Conservation (phyloP, 2,329 filamentous ascomycete species). For the Pseudogymnoascus sp. region DNA sequence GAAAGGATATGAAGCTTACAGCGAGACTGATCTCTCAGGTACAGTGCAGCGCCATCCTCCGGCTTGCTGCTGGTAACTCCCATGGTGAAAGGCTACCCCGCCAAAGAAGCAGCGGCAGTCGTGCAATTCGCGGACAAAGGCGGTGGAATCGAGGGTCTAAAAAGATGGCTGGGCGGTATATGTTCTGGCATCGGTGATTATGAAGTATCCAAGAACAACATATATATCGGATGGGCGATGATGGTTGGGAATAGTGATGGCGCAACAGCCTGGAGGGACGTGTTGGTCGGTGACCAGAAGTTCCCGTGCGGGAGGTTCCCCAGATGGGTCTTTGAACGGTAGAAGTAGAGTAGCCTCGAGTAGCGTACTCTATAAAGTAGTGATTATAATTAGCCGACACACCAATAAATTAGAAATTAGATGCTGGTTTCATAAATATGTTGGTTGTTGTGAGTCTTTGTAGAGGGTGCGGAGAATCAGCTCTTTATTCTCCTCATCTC, state of each 20-base stretch:
- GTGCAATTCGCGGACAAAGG: background rate
- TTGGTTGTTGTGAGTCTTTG: conserved; percentile 1
- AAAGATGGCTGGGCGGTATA: background rate
- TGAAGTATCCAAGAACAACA: conserved; percentile 8
- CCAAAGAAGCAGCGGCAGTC: conserved; percentile 17
- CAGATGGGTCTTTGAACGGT: background rate
- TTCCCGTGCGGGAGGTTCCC: conserved; percentile 2
- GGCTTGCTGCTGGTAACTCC: conserved; percentile 85
- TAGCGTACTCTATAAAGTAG: conserved; percentile 1
- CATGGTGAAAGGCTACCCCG: conserved; percentile 51
- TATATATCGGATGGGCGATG: background rate
- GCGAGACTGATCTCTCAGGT: conserved; percentile 85
- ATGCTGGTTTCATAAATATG: background rate
- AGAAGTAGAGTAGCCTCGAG: conserved; percentile 6
- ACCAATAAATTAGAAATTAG: conserved; percentile 5
- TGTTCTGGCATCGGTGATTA: conserved; percentile 8
- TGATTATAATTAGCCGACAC: conserved; percentile 9
- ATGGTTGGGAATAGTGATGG: background rate
- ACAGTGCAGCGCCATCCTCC: conserved; percentile 75
- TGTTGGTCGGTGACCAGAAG: conserved; percentile 12
- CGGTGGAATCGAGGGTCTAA: background rate
- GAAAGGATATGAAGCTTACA: conserved; percentile 53
- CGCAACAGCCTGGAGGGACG: conserved; percentile 6
- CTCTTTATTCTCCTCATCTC: background rate
- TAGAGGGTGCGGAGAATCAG: background rate